Percentiles rank a stretch among this genome's conserved stretches.
These are phyloP conservation scores for Athelia sp. DNA, from an alignment of 1,284 basidiomycete genomes.

Conservation along the genomic window DNA sequence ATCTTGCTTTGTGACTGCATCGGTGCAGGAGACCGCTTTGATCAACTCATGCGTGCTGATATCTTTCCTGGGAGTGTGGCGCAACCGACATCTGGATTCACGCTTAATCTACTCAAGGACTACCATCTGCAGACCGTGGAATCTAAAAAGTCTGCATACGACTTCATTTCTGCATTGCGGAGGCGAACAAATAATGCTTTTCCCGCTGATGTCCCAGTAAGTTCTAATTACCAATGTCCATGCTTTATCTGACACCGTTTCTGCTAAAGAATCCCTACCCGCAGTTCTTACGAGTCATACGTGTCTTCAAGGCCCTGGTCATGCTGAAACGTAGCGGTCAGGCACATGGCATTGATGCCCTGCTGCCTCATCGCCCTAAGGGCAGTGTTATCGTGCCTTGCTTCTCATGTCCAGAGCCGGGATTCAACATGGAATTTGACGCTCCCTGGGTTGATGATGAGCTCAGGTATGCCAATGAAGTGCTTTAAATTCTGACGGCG, in stretches of 20 bases:
- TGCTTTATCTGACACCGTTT: background rate
- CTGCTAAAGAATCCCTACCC: constrained; percentile 5
- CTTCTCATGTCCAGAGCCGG: constrained; percentile 13
- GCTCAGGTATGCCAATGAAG: background rate
- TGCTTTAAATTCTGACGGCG: too few relatives aligned
- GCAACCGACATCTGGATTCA: constrained; percentile 13
- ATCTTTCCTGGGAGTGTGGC: constrained; percentile 24
- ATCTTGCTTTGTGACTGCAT: constrained; percentile 14
- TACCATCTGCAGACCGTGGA: background rate
- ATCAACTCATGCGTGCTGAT: constrained; percentile 19
- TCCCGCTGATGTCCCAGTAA: background rate
- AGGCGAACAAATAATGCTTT: background rate
- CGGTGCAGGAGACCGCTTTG: constrained; percentile 1
- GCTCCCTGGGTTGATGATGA: constrained; percentile 1
- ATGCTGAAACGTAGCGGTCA: constrained; percentile 8
- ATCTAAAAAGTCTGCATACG: background rate
- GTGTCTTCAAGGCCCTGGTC: constrained; percentile 8
- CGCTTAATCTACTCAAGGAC: background rate
- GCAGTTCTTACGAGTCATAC: constrained; percentile 9
- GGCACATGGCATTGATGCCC: constrained; percentile 10
- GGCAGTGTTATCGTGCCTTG: constrained; percentile 12
- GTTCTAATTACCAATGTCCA: too few relatives aligned
- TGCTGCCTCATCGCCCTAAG: constrained; percentile 5
- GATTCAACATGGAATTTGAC: constrained; percentile 11
- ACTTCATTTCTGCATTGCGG: background rate